These are phyloP conservation scores for Agapanthus africanus DNA, from an alignment of 106 monocot species.

Conservation along the genomic window DNA sequence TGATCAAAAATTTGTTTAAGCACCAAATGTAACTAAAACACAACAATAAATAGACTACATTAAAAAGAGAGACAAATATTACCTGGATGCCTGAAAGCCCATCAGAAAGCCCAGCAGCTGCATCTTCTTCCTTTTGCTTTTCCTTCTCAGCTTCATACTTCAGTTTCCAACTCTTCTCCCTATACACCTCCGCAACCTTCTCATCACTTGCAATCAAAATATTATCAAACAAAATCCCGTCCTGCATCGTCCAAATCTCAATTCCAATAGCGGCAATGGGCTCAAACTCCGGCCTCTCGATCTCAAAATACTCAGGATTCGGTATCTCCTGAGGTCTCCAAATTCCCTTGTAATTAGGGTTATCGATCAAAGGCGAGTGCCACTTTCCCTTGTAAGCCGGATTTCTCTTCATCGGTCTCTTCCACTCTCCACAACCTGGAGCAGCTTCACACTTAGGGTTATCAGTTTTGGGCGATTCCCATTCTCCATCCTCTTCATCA, in stretches of 20 bases:
- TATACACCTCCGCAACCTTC: constrained; percentile 40
- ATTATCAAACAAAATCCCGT: constrained; percentile 71
- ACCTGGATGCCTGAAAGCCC: constrained; percentile 51
- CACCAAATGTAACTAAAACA: background rate
- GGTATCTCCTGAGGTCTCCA: constrained; percentile 71
- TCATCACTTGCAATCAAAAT: constrained; percentile 47
- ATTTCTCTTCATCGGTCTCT: constrained; percentile 56
- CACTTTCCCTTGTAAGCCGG: constrained; percentile 80
- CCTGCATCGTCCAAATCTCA: constrained; percentile 85
- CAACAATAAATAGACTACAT: background rate
- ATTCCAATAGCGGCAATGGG: constrained; percentile 70
- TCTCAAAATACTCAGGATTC: constrained; percentile 53
- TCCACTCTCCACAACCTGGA: constrained; percentile 82
- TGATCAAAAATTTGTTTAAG: background rate
- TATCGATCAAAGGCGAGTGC: constrained; percentile 63
- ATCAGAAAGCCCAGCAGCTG: constrained; percentile 27
- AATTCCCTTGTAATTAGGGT: constrained; percentile 61
- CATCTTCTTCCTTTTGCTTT: constrained; percentile 61
- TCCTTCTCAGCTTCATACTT: constrained; percentile 61
- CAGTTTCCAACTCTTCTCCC: constrained; percentile 44
- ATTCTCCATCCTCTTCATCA: constrained; percentile 73
- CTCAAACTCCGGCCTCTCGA: constrained; percentile 62
- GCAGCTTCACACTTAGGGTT: constrained; percentile 57
- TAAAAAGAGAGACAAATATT: background rate
- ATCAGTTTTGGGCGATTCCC: constrained; percentile 67